Base-by-base conservation (phyloP, 2,329 filamentous ascomycete genomes). In the Tolypocladium amazonense region DNA sequence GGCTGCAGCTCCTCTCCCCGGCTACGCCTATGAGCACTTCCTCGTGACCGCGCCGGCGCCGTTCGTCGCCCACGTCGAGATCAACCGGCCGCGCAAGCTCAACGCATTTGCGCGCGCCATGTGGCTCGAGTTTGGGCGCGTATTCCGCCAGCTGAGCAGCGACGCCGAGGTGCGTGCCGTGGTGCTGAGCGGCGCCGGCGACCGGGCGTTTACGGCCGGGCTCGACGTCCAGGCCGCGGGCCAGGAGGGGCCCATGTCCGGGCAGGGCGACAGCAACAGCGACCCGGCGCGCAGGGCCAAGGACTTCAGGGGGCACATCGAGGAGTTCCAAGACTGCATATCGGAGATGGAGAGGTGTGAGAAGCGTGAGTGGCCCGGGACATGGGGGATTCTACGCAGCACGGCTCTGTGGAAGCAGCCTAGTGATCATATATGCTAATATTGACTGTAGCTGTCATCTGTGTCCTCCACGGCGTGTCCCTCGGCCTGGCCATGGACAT, bases 61-160 rank as follows among this genome's bases (percentile, higher is more conserved):
- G 68, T 86, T 86, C 76, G 87, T 97, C 56, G 89, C 87, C n/a
- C 90, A 96, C 72, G 88, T 97, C 61, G 88, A 97, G 75, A 96
- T 96, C 76, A 92, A 95, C 77, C 84, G 92, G 1, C 85, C 92
- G 1, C 75, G 84, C 65, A 96, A 96, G 77, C 78, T 97, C 72
- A 97, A 97, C 73, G 86, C 92, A 64, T 97, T 96, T 73, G 82
- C 85, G 65, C 86, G 90, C 71, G 77, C 84, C 58, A 93, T 97
- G 86, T 97, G 92, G 91, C 77, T 87, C 58, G 91, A 96, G 76
- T 80, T 96, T 63, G 84, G 86, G 59, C 69, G 73, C 15, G 79
- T 95, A 65, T 94, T 97, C 77, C 74, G 78, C 60, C 80, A 82
- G 62, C 84, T 97, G 62, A 92, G 89, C 50, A 71, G 76, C 62